These are phyloP conservation scores for maize (Zea mays) DNA, from an alignment of 176 grass and related monocot genomes.

Conservation along the genomic window Zm-B73-REFERENCE-NAM-5.0 NC_050101.1:107843001-107843500, in stretches of 20 bases:
- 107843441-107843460: slow-evolving; percentile 16
- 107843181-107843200: slow-evolving; percentile 28
- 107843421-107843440: slow-evolving; percentile 31
- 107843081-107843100: too few species aligned
- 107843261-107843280: not conserved
- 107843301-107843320: slow-evolving; percentile 21
- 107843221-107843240: not conserved
- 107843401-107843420: slow-evolving; percentile 44
- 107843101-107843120: not conserved
- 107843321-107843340: slow-evolving; percentile 19
- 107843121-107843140: not conserved
- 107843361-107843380: slow-evolving; percentile 11
- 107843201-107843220: slow-evolving; percentile 15
- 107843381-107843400: slow-evolving; percentile 42
- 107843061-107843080: too few species aligned
- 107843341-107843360: not conserved
- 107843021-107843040: too few species aligned
- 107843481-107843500: slow-evolving; percentile 9
- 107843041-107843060: too few species aligned
- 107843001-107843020: too few species aligned
- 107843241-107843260: not conserved
- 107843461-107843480: slow-evolving; percentile 24
- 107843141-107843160: slow-evolving; percentile 1
- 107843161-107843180: not conserved
- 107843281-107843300: slow-evolving; percentile 24